Percentiles rank a stretch among this genome's conserved stretches.
Evolutionary conservation across 495 filamentous ascomycete species (phyloP).

Genomic region (Aspergillus affinis): DNA sequence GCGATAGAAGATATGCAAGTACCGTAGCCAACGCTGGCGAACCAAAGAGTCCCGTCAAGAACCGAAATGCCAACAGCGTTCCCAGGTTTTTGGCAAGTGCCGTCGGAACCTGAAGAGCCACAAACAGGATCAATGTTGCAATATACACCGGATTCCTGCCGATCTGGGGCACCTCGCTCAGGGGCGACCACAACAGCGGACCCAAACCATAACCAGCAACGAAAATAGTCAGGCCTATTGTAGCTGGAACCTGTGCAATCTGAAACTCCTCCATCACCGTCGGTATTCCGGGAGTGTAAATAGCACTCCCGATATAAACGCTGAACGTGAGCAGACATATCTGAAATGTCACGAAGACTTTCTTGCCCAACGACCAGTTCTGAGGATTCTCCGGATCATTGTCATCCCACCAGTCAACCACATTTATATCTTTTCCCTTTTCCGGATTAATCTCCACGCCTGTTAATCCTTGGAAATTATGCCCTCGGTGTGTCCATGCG

Average conservation of each 20-base stretch:
- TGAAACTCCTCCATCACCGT: constrained; percentile 40
- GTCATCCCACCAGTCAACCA: constrained; percentile 23
- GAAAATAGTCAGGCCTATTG: constrained; percentile 51
- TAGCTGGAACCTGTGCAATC: constrained; percentile 45
- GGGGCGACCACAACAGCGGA: constrained; percentile 50
- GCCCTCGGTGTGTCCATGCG: too few species aligned
- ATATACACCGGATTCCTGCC: constrained; percentile 53
- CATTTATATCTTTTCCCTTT: background rate
- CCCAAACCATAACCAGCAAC: constrained; percentile 47
- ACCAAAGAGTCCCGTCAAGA: constrained; percentile 53
- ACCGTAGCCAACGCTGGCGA: constrained; percentile 49
- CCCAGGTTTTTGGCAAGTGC: constrained; percentile 48
- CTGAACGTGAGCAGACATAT: constrained; percentile 32
- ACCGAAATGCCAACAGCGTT: constrained; percentile 54
- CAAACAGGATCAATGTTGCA: constrained; percentile 47
- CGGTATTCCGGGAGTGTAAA: constrained; percentile 28
- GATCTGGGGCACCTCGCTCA: constrained; percentile 50
- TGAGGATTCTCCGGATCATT: constrained; percentile 47
- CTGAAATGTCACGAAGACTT: constrained; percentile 17
- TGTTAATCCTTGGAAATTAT: too few species aligned
- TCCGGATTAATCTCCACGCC: too few species aligned
- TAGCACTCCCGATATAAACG: constrained; percentile 33
- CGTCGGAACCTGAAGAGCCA: constrained; percentile 49
- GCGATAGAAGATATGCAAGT: too few species aligned
- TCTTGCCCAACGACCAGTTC: constrained; percentile 42